Evolutionary conservation across 1,284 basidiomycete species (phyloP).

Genomic region (Cronartium quercuum): DNA sequence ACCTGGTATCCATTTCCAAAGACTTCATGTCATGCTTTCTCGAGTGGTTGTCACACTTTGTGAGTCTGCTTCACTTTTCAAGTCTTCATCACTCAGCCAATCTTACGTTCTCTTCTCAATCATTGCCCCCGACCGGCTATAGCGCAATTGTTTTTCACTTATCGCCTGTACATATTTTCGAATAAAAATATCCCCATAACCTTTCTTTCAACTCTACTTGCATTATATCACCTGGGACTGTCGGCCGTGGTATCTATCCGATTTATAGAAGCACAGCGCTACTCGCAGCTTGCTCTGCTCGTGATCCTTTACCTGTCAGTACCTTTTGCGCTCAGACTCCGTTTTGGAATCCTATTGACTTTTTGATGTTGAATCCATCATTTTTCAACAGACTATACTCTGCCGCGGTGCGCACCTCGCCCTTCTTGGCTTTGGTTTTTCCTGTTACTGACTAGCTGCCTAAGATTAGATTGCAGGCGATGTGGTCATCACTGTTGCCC

Average conservation of each 20-base stretch:
- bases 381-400: neutral
- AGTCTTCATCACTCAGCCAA: neutral
- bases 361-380: neutral
- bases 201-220: neutral
- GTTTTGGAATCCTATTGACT: neutral
- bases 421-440: neutral
- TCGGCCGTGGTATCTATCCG: neutral
- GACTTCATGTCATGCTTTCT: neutral
- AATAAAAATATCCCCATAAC: neutral
- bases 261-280: neutral
- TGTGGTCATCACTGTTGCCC: neutral
- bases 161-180: neutral
- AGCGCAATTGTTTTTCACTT: constrained; percentile 4
- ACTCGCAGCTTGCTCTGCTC: neutral
- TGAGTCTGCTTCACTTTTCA: neutral
- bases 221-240: neutral
- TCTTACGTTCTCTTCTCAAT: too few species aligned
- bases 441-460: neutral
- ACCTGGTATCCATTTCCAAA: neutral
- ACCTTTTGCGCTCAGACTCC: neutral
- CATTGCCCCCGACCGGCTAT: too few species aligned
- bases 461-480: neutral
- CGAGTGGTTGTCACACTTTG: constrained; percentile 1
- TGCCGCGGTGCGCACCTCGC: neutral
- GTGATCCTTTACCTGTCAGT: constrained; percentile 1